Conservation (phyloP, 495 filamentous ascomycete species). For the Daldinia caldariorum region DNA sequence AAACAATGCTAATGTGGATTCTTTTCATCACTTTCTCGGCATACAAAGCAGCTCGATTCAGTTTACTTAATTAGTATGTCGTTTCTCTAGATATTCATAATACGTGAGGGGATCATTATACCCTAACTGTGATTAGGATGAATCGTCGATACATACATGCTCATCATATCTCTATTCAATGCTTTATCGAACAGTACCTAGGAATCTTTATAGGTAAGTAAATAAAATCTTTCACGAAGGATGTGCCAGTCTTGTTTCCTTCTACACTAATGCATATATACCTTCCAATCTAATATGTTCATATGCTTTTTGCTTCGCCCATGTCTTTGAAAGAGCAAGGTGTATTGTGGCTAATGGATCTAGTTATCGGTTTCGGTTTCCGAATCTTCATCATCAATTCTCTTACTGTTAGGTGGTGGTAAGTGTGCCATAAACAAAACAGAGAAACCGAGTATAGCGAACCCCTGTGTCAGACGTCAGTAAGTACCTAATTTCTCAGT, state of each 20-base stretch:
- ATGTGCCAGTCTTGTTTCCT: not conserved
- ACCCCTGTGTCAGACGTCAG: conserved; percentile 41
- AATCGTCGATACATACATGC: not conserved
- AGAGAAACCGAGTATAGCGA: conserved; percentile 58
- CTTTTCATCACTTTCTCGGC: too few species aligned
- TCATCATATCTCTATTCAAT: not conserved
- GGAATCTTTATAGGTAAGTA: not conserved
- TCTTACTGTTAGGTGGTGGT: conserved; percentile 55
- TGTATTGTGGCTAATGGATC: not conserved
- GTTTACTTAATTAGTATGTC: too few species aligned
- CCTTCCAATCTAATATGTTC: conserved; percentile 5
- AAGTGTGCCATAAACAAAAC: conserved; percentile 60
- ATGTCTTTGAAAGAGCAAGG: not conserved
- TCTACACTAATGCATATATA: not conserved
- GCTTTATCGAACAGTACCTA: not conserved
- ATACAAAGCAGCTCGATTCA: too few species aligned
- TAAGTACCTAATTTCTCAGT: not conserved
- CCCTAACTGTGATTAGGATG: not conserved
- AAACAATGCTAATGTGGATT: too few species aligned
- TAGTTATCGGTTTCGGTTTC: conserved; percentile 28
- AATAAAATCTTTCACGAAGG: not conserved
- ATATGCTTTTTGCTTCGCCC: not conserved
- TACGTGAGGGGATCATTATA: not conserved
- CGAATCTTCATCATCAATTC: conserved; percentile 50
- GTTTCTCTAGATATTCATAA: not conserved